Base-by-base conservation (phyloP, 306 rosid genomes). In the Clitoria ternatea region DNA sequence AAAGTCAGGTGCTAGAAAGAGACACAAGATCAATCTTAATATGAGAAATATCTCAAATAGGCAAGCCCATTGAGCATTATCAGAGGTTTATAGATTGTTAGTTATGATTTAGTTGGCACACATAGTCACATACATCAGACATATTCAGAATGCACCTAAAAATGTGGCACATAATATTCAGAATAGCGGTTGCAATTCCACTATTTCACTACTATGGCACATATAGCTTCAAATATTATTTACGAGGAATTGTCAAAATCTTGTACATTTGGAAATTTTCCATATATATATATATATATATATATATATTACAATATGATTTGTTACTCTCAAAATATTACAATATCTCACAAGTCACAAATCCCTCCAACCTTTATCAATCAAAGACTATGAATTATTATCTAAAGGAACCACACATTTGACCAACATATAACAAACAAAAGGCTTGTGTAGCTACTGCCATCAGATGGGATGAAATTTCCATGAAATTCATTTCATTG, bases 401-500 rank as follows among this genome's bases (percentile, higher is more conserved):
- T 48, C n/a, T 49, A 48, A 40, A 18, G 5, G 7, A 57, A 49
- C 47, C 54, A 35, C 19, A 35, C 62, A 56, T 27, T 7, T 27
- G 35, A n/a, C 26, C 19, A 29, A 43, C 32, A 13, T n/a, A 39
- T 10, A 5, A 30, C 43, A 26, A 36, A 14, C 35, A 13, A 44
- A 54, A 33, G 8, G 17, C 8, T 39, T 49, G 33, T 69, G 32
- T 35, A 27, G 66, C 32, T 35, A 59, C 33, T 56, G 72, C 89
- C 90, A 85, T 85, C 87, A 83, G 87, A 81, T 66, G 83, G 83
- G 82, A 82, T 66, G 83, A 82, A 80, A 82, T 82, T 60, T 68
- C 37, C 23, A 65, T 75, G 39, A 20, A 36, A 66, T 40, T 68
- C 53, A 47, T 88, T 70, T 75, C 87, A 77, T 78, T 64, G 80